phyloP scores from a whole-genome alignment of 23 red algal species.

The Gracilaria caudata region DNA sequence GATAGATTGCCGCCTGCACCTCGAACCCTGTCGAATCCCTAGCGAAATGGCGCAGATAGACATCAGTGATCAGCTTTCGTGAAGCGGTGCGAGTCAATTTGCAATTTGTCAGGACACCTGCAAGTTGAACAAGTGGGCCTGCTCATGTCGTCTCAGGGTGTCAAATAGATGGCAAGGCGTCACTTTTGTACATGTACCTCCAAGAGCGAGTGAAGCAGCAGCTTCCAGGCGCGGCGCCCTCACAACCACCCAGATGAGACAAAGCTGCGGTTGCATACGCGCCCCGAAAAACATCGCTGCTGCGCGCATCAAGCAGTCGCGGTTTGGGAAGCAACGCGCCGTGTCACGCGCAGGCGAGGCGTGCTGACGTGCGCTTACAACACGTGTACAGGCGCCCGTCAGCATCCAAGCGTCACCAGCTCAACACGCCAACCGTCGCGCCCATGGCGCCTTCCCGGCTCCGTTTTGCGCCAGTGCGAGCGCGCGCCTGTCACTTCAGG shows the following conservation, averaged over 20 bases:
- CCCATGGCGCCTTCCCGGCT: no score
- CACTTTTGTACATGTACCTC: not conserved
- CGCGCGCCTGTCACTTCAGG: not conserved
- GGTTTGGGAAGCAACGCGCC: constrained; percentile 1
- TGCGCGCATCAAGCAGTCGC: not conserved
- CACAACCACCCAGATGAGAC: not conserved
- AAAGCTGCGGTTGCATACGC: not conserved
- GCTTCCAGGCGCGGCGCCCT: no score
- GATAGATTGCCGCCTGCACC: not conserved
- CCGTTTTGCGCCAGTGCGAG: constrained; percentile 3
- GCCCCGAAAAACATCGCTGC: no score
- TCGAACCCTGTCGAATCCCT: not conserved
- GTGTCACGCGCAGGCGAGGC: not conserved
- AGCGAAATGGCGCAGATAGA: no score
- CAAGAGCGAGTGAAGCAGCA: not conserved
- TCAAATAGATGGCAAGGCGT: not conserved
- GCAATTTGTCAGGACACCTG: not conserved
- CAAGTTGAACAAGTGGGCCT: not conserved
- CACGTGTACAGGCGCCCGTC: not conserved
- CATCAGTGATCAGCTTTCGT: no score
- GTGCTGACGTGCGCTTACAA: not conserved
- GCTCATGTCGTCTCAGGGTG: not conserved
- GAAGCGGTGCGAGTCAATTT: not conserved
- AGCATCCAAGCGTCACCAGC: not conserved
- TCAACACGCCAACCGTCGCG: not conserved